Base-by-base conservation (phyloP, 192 early-diverging fungal species). In the Phlyctochytrium planicorne region DNA sequence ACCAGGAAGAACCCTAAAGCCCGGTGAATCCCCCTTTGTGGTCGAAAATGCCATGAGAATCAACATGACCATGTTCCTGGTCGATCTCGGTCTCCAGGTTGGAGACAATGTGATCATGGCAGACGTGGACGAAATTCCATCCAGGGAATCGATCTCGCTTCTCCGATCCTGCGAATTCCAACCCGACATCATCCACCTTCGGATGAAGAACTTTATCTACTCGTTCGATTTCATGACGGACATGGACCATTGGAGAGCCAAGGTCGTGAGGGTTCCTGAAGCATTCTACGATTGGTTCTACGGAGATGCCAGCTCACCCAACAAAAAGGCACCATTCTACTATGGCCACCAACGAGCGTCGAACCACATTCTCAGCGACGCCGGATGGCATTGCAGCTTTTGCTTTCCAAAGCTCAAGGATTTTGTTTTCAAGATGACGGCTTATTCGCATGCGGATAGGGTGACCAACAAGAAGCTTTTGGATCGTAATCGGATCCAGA, bases 351-450 rank as follows among this genome's bases (percentile, higher is more conserved):
- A 64, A 3, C 71, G 74, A 31, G 31, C 68, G 1, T 66, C 80
- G 0, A 65, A 73, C 47, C 6, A 55, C 17, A 69, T 87, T 16
- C 68, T 89, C 23, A 70, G 77, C 23, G 84, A 84, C 65, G 78
- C 87, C 66, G 87, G 87, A 2, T 89, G 86, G 86, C 88, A 89
- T 68, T 89, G 86, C 63, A 78, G 75, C 2, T 87, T 82, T 68
- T 89, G 88, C 64, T 89, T 89, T 60, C 71, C 78, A 30, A 40
- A 31, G 0, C 63, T 89, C 17, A 35, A 71, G 3, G 86, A 89
- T 31, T 86, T 85, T 62, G 69, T 72, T 34, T 88, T 87, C 79
- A 89, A 89, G 63, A 85, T 85, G 84, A 60, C 70, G 30, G 81
- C 77, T 1, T 89, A 88, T 64, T 82, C 83, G 14, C 86, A 88